phyloP scores from a whole-genome alignment of 306 rosid species.

The Trichosanthes cucumerina region DNA sequence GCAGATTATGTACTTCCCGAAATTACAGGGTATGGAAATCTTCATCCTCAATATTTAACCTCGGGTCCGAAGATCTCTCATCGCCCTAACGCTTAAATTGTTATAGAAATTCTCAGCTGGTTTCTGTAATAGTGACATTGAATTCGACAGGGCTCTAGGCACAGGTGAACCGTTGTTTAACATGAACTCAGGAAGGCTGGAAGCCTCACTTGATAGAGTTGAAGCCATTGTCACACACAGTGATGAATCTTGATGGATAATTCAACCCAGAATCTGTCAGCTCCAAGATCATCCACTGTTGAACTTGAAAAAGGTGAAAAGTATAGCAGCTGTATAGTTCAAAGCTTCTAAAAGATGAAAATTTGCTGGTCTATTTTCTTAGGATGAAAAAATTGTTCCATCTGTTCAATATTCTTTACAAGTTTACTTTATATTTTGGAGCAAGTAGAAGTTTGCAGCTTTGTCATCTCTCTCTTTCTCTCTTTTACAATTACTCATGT shows the following conservation, averaged over 20 bases:
- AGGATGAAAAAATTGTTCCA: not conserved
- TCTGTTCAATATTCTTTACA: not conserved
- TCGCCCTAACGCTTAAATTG: not conserved
- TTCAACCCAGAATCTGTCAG: not conserved
- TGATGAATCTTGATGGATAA: conserved; percentile 23
- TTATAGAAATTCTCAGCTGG: not conserved
- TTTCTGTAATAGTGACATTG: conserved; percentile 9
- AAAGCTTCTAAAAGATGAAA: conserved; percentile 5
- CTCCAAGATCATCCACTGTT: not conserved
- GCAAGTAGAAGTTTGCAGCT: not conserved
- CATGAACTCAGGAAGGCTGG: conserved; percentile 71
- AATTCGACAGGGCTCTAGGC: conserved; percentile 57
- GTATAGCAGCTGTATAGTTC: not conserved
- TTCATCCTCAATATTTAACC: not conserved
- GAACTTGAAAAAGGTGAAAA: not conserved
- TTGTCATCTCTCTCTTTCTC: not conserved
- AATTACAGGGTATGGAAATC: conserved; percentile 47
- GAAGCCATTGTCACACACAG: conserved; percentile 72
- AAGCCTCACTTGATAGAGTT: conserved; percentile 89
- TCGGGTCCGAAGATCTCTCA: not conserved
- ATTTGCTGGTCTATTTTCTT: not conserved
- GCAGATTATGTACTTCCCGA: conserved; percentile 92
- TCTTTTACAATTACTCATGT: not conserved
- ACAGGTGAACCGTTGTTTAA: conserved; percentile 81
- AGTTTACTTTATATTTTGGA: not conserved